Conservation (phyloP, 768 basidiomycete genomes). For the Cystoderma amianthinum region DNA sequence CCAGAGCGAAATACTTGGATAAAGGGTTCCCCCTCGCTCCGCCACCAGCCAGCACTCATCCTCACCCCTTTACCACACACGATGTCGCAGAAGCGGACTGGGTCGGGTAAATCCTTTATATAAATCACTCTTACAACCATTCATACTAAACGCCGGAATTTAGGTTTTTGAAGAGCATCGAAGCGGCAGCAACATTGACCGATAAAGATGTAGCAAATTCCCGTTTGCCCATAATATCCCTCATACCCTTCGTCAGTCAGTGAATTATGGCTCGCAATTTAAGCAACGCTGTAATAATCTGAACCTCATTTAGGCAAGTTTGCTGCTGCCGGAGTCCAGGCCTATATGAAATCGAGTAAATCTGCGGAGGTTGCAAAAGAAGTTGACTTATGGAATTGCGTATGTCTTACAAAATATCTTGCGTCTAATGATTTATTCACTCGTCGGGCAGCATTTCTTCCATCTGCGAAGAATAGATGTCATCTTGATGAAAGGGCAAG, state of each 20-base stretch:
- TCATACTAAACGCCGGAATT: no score
- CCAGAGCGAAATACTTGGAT: conserved; percentile 22
- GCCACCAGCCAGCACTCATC: conserved; percentile 27
- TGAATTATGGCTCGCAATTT: no score
- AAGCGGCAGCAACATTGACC: conserved; percentile 23
- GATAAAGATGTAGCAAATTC: conserved; percentile 20
- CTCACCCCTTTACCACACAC: conserved; percentile 45
- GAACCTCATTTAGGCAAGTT: no score
- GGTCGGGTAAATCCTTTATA: conserved; percentile 34
- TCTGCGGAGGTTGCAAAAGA: conserved; percentile 28
- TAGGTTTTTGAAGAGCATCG: conserved; percentile 34
- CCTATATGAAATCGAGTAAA: conserved; percentile 23
- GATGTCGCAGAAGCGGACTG: conserved; percentile 46
- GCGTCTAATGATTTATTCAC: neutral
- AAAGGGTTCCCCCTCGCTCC: conserved; percentile 36
- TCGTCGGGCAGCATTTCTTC: conserved; percentile 37
- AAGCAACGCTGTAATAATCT: no score
- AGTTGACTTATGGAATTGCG: conserved; percentile 46
- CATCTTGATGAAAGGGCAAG: conserved; percentile 24
- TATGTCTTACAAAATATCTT: conserved; percentile 14
- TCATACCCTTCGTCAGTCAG: conserved; percentile 23
- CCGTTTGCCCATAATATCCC: conserved; percentile 17
- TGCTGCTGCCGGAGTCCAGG: conserved; percentile 18
- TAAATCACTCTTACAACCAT: no score
- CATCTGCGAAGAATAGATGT: conserved; percentile 36